Evolutionary conservation across 441 rosid species (phyloP).

Genomic region (Hura crepitans): DNA sequence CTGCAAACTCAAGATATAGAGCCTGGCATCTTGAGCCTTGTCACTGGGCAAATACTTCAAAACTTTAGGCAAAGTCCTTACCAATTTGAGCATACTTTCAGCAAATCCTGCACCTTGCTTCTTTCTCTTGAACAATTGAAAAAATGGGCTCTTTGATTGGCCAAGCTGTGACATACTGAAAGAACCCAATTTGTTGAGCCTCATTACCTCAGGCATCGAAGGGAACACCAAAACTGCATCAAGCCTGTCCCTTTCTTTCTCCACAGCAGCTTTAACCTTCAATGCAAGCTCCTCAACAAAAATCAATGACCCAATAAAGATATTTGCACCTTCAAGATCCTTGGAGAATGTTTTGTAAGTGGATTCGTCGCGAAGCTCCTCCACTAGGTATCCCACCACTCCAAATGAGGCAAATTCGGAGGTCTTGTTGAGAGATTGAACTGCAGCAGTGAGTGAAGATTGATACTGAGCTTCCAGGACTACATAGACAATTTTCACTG

Average conservation of each 20-base stretch:
- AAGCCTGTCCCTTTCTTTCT: constrained; percentile 89
- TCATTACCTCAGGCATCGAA: constrained; percentile 99
- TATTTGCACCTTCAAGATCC: constrained; percentile 82
- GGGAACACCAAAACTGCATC: constrained; percentile 98
- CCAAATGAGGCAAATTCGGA: constrained; percentile 59
- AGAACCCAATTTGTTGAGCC: constrained; percentile 91
- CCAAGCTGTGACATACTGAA: constrained; percentile 97
- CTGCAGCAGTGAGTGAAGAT: constrained; percentile 70
- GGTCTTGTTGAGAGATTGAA: constrained; percentile 59
- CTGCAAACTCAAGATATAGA: constrained; percentile 88
- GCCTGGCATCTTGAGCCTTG: constrained; percentile 95
- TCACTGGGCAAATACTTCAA: constrained; percentile 89
- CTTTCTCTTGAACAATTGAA: constrained; percentile 88
- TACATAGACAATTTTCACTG: constrained; percentile 81
- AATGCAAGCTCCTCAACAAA: constrained; percentile 91
- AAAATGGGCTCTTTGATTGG: constrained; percentile 93
- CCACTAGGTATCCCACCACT: constrained; percentile 90
- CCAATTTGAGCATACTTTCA: constrained; percentile 91
- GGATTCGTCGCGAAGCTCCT: constrained; percentile 68
- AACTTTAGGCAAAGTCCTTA: constrained; percentile 89
- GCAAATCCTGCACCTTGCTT: constrained; percentile 97
- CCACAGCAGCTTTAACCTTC: constrained; percentile 85
- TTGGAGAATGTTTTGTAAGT: constrained; percentile 70
- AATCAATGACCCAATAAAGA: constrained; percentile 90
- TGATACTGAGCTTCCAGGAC: constrained; percentile 99